Conservation (phyloP, 129 eudicot species). For the Centella asiatica region DNA sequence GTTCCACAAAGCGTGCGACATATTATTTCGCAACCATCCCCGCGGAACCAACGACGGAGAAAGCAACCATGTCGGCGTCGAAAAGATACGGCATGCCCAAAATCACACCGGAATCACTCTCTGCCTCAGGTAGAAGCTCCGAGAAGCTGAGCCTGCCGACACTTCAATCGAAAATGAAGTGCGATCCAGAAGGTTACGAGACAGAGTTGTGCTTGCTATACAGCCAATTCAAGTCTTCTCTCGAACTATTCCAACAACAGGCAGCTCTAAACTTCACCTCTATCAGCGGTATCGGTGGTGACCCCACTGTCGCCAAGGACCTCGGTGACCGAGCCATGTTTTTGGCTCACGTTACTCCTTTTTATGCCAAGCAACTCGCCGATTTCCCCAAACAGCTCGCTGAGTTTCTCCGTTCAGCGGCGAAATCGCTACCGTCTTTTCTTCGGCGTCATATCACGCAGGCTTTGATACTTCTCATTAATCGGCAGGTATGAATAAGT, state of each 20-base stretch:
- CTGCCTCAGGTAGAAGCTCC: slow-evolving; percentile 71
- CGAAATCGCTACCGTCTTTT: slow-evolving; percentile 54
- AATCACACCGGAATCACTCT: slow-evolving; percentile 36
- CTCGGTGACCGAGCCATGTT: slow-evolving; percentile 79
- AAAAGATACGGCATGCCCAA: slow-evolving; percentile 21
- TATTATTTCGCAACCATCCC: too few species aligned
- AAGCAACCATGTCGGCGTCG: slow-evolving; percentile 7
- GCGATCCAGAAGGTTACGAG: slow-evolving; percentile 83
- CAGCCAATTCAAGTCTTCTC: slow-evolving; percentile 82
- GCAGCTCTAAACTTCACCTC: slow-evolving; percentile 76
- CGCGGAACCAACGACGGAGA: not conserved
- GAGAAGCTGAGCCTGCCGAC: slow-evolving; percentile 64
- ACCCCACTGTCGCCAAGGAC: slow-evolving; percentile 65
- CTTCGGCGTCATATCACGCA: slow-evolving; percentile 68
- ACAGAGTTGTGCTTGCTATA: slow-evolving; percentile 57
- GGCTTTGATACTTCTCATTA: slow-evolving; percentile 67
- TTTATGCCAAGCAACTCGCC: slow-evolving; percentile 45
- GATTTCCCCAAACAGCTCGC: slow-evolving; percentile 58
- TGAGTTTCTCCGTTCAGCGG: slow-evolving; percentile 47
- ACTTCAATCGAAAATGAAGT: slow-evolving; percentile 82
- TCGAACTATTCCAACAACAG: slow-evolving; percentile 72
- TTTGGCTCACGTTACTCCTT: slow-evolving; percentile 83
- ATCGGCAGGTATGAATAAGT: slow-evolving; percentile 45
- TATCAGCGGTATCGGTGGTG: slow-evolving; percentile 51
- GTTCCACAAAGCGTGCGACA: too few species aligned